phyloP scores from a whole-genome alignment of 257 asterid genomes.

The Solanum sitiens region DNA sequence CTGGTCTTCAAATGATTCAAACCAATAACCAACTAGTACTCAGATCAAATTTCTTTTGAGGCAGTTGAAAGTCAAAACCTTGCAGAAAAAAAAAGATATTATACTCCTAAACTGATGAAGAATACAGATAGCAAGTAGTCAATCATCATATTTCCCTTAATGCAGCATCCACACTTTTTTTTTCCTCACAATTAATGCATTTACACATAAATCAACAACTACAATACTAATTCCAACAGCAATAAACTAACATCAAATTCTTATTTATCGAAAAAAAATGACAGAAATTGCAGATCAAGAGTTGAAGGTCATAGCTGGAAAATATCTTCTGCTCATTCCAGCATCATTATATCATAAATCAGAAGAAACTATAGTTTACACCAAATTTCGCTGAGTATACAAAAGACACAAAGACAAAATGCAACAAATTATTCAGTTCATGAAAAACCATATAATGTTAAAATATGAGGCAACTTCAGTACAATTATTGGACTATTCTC shows the following conservation, averaged over 20 bases:
- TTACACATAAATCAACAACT: neutral
- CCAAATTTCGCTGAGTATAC: neutral
- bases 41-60: neutral
- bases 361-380: neutral
- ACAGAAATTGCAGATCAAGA: neutral
- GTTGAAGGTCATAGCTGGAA: neutral
- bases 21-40: neutral
- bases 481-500: slow-evolving; percentile 21
- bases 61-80: neutral
- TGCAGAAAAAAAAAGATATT: neutral
- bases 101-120: neutral
- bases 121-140: neutral
- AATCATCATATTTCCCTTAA: neutral
- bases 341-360: neutral
- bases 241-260: neutral
- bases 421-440: neutral
- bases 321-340: neutral
- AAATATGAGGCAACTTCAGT: neutral
- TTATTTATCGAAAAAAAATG: neutral
- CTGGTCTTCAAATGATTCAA: neutral
- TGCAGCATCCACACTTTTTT: neutral
- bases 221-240: neutral
- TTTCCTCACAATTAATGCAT: neutral
- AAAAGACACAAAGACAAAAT: neutral
- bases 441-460: neutral